Percentiles rank a stretch among this genome's conserved stretches.
Evolutionary conservation across 805 yeast species (phyloP).

Genomic region (Ogataea pignaliae): DNA sequence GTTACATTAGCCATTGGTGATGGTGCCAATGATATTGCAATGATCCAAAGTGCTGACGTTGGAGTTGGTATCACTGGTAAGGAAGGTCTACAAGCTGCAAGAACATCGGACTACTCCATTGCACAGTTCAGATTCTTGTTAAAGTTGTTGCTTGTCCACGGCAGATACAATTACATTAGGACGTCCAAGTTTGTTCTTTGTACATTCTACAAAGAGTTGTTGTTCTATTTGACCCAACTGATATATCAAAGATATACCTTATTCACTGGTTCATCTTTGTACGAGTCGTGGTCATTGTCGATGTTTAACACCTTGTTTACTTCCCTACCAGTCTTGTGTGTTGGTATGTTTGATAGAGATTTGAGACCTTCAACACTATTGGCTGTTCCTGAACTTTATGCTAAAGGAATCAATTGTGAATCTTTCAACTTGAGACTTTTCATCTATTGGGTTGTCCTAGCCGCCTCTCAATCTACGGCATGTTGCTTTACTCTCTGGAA

Average conservation of each 20-base stretch:
- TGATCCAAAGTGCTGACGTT: constrained; percentile 98
- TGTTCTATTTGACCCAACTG: constrained; percentile 86
- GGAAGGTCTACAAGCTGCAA: constrained; percentile 95
- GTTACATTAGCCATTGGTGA: constrained; percentile 97
- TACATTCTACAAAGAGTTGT: constrained; percentile 90
- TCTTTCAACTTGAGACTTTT: constrained; percentile 71
- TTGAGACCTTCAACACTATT: constrained; percentile 80
- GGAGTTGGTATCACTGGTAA: constrained; percentile 97
- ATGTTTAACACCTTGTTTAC: constrained; percentile 97
- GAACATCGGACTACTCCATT: constrained; percentile 90
- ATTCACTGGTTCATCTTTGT: constrained; percentile 89
- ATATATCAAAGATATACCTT: constrained; percentile 80
- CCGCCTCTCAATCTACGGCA: constrained; percentile 66
- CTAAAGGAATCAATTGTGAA: constrained; percentile 67
- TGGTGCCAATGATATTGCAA: constrained; percentile 98
- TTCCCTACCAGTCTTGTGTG: constrained; percentile 81
- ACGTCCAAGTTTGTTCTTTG: constrained; percentile 88
- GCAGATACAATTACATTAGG: constrained; percentile 90
- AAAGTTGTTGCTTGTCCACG: constrained; percentile 86
- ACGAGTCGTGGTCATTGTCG: constrained; percentile 93
- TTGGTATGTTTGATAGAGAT: constrained; percentile 96
- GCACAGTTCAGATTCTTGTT: constrained; percentile 87
- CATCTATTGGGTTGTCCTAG: constrained; percentile 72
- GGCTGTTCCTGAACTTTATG: constrained; percentile 87
- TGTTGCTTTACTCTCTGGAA: constrained; percentile 63